These are phyloP conservation scores for Aspergillus sp. DNA, from an alignment of 2,329 filamentous ascomycete genomes.

Conservation along the genomic window DNA sequence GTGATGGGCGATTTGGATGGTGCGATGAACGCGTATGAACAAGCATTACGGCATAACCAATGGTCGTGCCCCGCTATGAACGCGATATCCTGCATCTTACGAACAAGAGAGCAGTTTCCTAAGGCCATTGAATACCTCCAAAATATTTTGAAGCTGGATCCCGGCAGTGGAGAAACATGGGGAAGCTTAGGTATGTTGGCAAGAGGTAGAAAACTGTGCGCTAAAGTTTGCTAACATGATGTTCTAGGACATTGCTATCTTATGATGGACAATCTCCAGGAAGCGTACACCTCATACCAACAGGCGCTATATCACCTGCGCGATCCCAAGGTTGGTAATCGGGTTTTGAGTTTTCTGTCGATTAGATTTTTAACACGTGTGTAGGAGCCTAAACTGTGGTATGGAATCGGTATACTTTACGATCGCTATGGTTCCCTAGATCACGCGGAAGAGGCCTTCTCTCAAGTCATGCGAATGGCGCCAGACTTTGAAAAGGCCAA, in stretches of 20 bases:
- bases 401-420: conserved; percentile 96
- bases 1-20: conserved; percentile 84
- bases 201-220: neutral
- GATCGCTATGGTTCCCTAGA: conserved; percentile 95
- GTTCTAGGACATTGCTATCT: conserved; percentile 86
- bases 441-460: conserved; percentile 96
- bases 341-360: neutral
- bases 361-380: conserved; percentile 13
- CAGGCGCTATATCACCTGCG: conserved; percentile 89
- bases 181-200: conserved; percentile 76
- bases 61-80: conserved; percentile 92
- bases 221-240: conserved; percentile 13
- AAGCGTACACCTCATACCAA: conserved; percentile 95
- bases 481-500: conserved; percentile 98
- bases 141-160: conserved; percentile 85
- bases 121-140: conserved; percentile 93
- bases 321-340: conserved; percentile 75
- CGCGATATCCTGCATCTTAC: conserved; percentile 85
- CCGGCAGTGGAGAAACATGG: conserved; percentile 91
- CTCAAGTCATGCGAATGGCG: conserved; percentile 98
- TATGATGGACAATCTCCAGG: conserved; percentile 98
- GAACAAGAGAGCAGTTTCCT: conserved; percentile 88
- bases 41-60: conserved; percentile 80
- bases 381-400: conserved; percentile 96
- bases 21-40: conserved; percentile 86